Evolutionary conservation across 768 basidiomycete genomes (phyloP).

Genomic region (Termitomyces heimii): DNA sequence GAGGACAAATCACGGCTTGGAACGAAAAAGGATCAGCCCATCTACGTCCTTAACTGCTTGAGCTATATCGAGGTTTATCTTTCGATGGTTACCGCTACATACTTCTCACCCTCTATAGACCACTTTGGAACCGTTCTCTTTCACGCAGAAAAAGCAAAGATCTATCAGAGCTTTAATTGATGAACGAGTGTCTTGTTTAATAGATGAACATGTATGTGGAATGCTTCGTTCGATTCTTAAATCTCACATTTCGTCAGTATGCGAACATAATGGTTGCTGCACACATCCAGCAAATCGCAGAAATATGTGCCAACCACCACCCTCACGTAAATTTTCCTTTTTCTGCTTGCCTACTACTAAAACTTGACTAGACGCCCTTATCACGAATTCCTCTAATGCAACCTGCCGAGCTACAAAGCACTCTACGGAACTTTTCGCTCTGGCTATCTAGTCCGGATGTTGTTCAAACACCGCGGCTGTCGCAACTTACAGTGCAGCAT

Average conservation of each 20-base stretch:
- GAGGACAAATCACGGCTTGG: conserved; percentile 55
- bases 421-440: conserved; percentile 66
- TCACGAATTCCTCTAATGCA: conserved; percentile 67
- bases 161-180: conserved; percentile 59
- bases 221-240: not conserved
- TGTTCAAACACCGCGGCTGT: conserved; percentile 73
- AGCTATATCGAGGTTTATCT: conserved; percentile 69
- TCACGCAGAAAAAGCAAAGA: conserved; percentile 56
- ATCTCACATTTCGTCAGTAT: conserved; percentile 27
- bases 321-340: conserved; percentile 28
- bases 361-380: conserved; percentile 49
- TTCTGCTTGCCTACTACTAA: not conserved
- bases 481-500: conserved; percentile 61
- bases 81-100: not conserved
- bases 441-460: conserved; percentile 86
- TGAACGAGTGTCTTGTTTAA: conserved; percentile 54
- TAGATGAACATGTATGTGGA: conserved; percentile 75
- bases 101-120: conserved; percentile 31
- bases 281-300: conserved; percentile 41
- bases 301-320: conserved; percentile 33
- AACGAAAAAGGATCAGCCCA: conserved; percentile 71
- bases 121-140: conserved; percentile 61
- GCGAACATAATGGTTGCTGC: conserved; percentile 47
- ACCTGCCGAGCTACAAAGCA: conserved; percentile 52
- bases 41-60: conserved; percentile 85